Percentiles rank a stretch among this genome's conserved stretches.
These are phyloP conservation scores for Lycium barbarum DNA, from an alignment of 257 asterid species.

Conservation along the genomic window DNA sequence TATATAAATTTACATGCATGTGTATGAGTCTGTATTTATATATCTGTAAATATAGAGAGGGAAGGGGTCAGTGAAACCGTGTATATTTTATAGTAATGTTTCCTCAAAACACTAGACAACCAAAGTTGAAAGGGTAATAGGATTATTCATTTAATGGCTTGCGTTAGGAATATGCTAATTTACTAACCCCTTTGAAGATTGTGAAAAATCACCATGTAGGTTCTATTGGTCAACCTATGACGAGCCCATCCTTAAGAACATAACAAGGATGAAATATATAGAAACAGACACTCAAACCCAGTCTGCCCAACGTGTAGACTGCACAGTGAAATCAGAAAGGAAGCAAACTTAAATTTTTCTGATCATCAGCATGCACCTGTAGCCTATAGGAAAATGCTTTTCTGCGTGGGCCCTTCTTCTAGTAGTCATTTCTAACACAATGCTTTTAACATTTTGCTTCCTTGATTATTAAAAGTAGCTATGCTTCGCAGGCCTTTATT, in stretches of 20 bases:
- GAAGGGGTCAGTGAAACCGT: not conserved
- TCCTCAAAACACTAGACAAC: not conserved
- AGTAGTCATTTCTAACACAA: not conserved
- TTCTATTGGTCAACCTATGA: constrained; percentile 9
- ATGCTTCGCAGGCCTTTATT: not conserved
- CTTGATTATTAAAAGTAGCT: not conserved
- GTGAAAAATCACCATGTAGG: not conserved
- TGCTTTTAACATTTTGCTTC: not conserved
- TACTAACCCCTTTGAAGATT: constrained; percentile 2
- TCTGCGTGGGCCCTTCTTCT: constrained; percentile 3
- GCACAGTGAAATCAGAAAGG: not conserved
- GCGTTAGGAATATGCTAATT: not conserved
- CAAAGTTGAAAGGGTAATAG: not conserved
- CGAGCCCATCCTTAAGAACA: constrained; percentile 20
- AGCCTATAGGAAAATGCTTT: not conserved
- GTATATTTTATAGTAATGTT: not conserved
- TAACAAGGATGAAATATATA: constrained; percentile 17
- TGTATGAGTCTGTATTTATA: not conserved
- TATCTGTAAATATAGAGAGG: not conserved
- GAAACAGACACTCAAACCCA: not conserved
- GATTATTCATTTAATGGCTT: not conserved
- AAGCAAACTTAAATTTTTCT: not conserved
- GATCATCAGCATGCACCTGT: not conserved
- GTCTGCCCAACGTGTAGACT: not conserved
- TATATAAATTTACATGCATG: not conserved